Evolutionary conservation across 2,329 filamentous ascomycete species (phyloP).

Genomic region (Cyphellophora europaea): DNA sequence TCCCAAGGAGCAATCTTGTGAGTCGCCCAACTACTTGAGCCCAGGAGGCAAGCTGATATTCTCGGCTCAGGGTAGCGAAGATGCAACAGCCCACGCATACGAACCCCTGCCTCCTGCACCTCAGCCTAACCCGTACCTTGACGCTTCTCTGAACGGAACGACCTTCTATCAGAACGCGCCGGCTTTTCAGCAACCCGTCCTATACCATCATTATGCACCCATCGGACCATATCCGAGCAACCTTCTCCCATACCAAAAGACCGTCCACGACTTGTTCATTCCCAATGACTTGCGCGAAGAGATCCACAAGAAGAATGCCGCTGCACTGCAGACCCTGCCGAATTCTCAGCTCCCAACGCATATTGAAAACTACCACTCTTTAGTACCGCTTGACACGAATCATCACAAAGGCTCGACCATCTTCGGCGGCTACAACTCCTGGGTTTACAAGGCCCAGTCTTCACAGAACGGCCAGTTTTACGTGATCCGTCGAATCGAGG

Average conservation of each 20-base stretch:
- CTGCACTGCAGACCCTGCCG: slow-evolving; percentile 73
- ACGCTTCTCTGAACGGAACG: slow-evolving; percentile 49
- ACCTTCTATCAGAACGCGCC: slow-evolving; percentile 56
- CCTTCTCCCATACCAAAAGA: slow-evolving; percentile 73
- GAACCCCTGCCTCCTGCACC: slow-evolving; percentile 21
- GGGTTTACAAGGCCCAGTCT: slow-evolving; percentile 91
- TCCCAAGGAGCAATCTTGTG: slow-evolving; percentile 36
- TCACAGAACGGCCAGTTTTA: slow-evolving; percentile 85
- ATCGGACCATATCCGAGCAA: slow-evolving; percentile 75
- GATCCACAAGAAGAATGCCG: slow-evolving; percentile 78
- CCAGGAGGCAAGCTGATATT: no score
- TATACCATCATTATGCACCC: slow-evolving; percentile 90
- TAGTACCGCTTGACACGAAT: slow-evolving; percentile 78
- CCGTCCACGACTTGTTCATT: slow-evolving; percentile 85
- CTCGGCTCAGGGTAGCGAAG: slow-evolving; percentile 6
- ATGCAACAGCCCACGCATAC: slow-evolving; percentile 6
- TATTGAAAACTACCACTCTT: slow-evolving; percentile 82
- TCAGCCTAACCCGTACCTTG: slow-evolving; percentile 67
- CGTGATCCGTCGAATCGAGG: slow-evolving; percentile 76
- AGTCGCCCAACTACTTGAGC: no score
- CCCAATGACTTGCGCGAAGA: slow-evolving; percentile 81
- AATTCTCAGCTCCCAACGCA: slow-evolving; percentile 64
- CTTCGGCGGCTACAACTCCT: slow-evolving; percentile 74
- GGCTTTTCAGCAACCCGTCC: slow-evolving; percentile 59
- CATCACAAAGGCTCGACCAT: slow-evolving; percentile 67